These are phyloP conservation scores for Termitomyces sp. DNA, from an alignment of 1,284 basidiomycete genomes.

Conservation along the genomic window DNA sequence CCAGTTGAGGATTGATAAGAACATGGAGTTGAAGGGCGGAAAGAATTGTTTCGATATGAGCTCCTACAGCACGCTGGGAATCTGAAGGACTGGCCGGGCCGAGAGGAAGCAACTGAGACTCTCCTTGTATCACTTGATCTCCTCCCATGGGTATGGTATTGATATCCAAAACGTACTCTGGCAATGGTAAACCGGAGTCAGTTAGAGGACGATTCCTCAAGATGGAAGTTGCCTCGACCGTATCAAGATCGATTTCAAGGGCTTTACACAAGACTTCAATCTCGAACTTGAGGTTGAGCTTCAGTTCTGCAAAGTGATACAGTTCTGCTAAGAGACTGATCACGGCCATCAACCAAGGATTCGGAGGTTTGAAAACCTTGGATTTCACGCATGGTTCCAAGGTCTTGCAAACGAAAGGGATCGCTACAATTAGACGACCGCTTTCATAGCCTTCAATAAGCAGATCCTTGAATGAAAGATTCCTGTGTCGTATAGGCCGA, in stretches of 20 bases:
- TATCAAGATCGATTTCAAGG: conserved; percentile 84
- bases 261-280: conserved; percentile 97
- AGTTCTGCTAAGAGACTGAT: conserved; percentile 90
- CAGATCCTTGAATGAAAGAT: conserved; percentile 94
- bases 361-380: conserved; percentile 91
- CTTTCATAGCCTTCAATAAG: conserved; percentile 94
- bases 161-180: conserved; percentile 69
- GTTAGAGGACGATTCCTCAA: conserved; percentile 65
- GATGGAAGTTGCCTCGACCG: conserved; percentile 81
- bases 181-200: conserved; percentile 54
- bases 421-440: conserved; percentile 88
- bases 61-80: conserved; percentile 56
- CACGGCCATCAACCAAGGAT: conserved; percentile 98
- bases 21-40: conserved; percentile 70
- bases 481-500: conserved; percentile 89
- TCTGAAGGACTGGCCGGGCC: conserved; percentile 52
- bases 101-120: conserved; percentile 57
- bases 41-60: conserved; percentile 78
- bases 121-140: conserved; percentile 45
- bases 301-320: conserved; percentile 95
- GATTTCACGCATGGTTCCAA: conserved; percentile 89
- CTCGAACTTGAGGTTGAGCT: conserved; percentile 97
- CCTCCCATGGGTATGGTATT: conserved; percentile 66
- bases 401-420: conserved; percentile 98
- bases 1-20: conserved; percentile 71